A percentile compares a stretch with the other conserved stretches of the same genome.
These are phyloP conservation scores for Fusarium sp. DNA, from an alignment of 2,329 filamentous ascomycete genomes.

Conservation along the genomic window DNA sequence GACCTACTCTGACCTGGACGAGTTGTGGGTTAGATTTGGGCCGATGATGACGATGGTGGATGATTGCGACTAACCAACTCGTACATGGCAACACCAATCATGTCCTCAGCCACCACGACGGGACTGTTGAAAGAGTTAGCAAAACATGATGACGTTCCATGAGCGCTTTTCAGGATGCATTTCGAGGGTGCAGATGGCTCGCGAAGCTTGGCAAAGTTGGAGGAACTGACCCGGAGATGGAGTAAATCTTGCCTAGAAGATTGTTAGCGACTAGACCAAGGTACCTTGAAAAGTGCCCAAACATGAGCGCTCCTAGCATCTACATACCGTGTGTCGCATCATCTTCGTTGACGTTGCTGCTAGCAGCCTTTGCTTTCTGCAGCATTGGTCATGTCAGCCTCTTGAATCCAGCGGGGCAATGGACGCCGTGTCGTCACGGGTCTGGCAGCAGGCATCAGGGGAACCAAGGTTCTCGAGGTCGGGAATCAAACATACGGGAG, in stretches of 20 bases:
- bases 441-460: constrained; percentile 23
- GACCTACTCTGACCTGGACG: constrained; percentile 84
- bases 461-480: constrained; percentile 25
- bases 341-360: constrained; percentile 49
- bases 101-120: constrained; percentile 96
- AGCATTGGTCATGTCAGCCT: constrained; percentile 31
- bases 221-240: constrained; percentile 69
- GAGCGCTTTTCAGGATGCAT: constrained; percentile 10
- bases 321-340: constrained; percentile 57
- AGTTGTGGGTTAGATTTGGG: constrained; percentile 23
- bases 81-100: constrained; percentile 99
- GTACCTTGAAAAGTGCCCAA: constrained; percentile 13
- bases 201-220: neutral
- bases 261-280: constrained; percentile 42
- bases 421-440: constrained; percentile 29
- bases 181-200: constrained; percentile 3
- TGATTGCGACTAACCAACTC: constrained; percentile 77
- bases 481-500: constrained; percentile 62
- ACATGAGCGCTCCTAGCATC: neutral
- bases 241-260: constrained; percentile 69
- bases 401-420: constrained; percentile 20
- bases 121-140: constrained; percentile 67
- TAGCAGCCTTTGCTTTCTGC: constrained; percentile 44
- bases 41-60: constrained; percentile 5
- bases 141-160: constrained; percentile 6